Evolutionary conservation across 2,329 filamentous ascomycete species (phyloP), one percentile per base, ranked within the genome.

Genomic region (Coniella lustricola): DNA sequence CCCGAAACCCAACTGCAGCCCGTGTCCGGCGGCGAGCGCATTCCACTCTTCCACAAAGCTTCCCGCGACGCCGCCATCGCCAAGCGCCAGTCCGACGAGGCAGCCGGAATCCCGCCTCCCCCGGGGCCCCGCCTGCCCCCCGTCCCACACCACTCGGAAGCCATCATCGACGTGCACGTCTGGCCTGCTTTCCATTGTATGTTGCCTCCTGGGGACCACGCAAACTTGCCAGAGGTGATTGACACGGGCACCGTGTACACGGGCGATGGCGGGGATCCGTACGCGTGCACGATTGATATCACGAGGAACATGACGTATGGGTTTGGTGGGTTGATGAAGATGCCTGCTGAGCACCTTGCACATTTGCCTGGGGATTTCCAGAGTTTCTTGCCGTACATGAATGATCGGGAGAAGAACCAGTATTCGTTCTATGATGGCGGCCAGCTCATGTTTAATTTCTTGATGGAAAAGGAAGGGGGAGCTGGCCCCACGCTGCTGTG

Each of bases 361-460:
- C 40, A 44, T 12, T 34, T 55, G 20, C 46, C 46, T 17, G n/a
- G 32, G 2, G 50, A 47, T 4, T 41, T 51, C 21, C 44, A 32
- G 14, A 48, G 50, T 2, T 55, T 55, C 21, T 32, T 49, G 18
- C 45, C 48, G 18, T 56, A 55, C 37, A 34, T 56, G 16, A 37
- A 36, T 7, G 53, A 54, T 25, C 48, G 49, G 8, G 47, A 50
- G 10, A 52, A 46, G 25, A 18, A 47, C 32, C 32, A 14, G 8
- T 47, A 47, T 20, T 57, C 54, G 7, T 46, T 52, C 36, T 57
- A 46, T 42, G 57, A 59, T 25, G 57, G 56, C n/a, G 57, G 57
- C n/a, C 58, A 60, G 32, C 34, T 60, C 10, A 52, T 57, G 54
- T 59, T 49, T 50, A 60, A 59, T 42, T 54, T 60, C 14, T 9